Percentiles rank a stretch among this genome's conserved stretches.
Evolutionary conservation across 2,329 filamentous ascomycete species (phyloP).

Genomic region (Hymenoscyphus occultus): DNA sequence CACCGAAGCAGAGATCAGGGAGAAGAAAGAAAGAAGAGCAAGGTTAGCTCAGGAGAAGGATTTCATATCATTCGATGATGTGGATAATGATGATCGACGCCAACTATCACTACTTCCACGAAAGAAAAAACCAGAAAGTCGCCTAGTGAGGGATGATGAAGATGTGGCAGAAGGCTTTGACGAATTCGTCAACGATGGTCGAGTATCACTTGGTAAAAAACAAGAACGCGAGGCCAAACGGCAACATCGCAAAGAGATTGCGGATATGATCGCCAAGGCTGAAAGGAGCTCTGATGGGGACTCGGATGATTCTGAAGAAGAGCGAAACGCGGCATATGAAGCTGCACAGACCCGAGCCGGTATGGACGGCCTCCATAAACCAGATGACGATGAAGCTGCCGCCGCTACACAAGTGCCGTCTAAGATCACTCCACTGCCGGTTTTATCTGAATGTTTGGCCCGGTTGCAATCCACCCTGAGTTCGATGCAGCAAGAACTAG

Average conservation of each 20-base stretch:
- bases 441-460: slow-evolving; percentile 64
- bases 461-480: slow-evolving; percentile 59
- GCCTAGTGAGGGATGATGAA: slow-evolving; percentile 82
- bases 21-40: slow-evolving; percentile 87
- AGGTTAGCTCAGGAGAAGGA: slow-evolving; percentile 72
- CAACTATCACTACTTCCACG: slow-evolving; percentile 43
- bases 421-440: slow-evolving; percentile 75
- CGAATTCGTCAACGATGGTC: slow-evolving; percentile 82
- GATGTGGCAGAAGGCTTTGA: slow-evolving; percentile 93
- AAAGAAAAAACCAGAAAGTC: slow-evolving; percentile 66
- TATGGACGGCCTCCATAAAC: slow-evolving; percentile 67
- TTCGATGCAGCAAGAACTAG: slow-evolving; percentile 61
- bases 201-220: slow-evolving; percentile 72
- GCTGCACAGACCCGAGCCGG: slow-evolving; percentile 80
- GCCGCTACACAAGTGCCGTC: slow-evolving; percentile 39
- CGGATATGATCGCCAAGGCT: slow-evolving; percentile 75
- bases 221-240: slow-evolving; percentile 70
- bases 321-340: slow-evolving; percentile 79
- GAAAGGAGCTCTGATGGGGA: slow-evolving; percentile 63
- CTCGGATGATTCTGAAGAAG: slow-evolving; percentile 66
- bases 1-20: slow-evolving; percentile 78
- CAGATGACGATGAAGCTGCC: slow-evolving; percentile 40
- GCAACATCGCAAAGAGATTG: slow-evolving; percentile 73
- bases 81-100: slow-evolving; percentile 42
- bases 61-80: slow-evolving; percentile 62